These are phyloP conservation scores for Celoporthe dispersa DNA, from an alignment of 2,329 filamentous ascomycete genomes.

Conservation along the genomic window DNA sequence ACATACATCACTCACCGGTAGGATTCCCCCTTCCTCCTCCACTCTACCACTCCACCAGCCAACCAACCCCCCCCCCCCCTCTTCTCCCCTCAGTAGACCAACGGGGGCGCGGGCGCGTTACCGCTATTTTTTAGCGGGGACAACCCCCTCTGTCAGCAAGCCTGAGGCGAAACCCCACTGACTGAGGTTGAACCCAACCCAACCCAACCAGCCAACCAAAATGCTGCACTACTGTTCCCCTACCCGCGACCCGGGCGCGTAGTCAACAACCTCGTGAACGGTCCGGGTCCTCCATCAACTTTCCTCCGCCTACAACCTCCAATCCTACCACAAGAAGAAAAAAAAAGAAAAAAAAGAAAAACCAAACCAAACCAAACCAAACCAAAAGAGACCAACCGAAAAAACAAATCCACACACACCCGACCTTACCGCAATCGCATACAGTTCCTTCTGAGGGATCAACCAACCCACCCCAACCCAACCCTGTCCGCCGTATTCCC, in stretches of 20 bases:
- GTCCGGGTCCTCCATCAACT: not conserved
- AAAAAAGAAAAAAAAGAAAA: not conserved
- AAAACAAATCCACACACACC: slow-evolving; percentile 5
- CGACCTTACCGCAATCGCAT: no score
- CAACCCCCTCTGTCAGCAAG: not conserved
- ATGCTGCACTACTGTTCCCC: no score
- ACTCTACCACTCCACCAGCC: not conserved
- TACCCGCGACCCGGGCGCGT: not conserved
- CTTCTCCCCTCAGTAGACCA: no score
- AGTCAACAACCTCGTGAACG: not conserved
- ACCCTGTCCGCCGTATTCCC: not conserved
- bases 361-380: not conserved
- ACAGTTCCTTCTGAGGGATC: not conserved
- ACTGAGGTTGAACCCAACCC: no score
- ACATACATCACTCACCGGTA: not conserved
- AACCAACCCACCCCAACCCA: not conserved
- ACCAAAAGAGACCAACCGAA: not conserved
- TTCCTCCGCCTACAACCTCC: not conserved
- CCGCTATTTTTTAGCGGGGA: not conserved
- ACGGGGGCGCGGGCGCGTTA: not conserved
- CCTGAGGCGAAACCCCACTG: not conserved
- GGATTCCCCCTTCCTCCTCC: not conserved
- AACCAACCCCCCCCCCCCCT: not conserved
- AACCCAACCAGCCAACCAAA: no score
- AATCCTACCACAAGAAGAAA: not conserved